These are phyloP conservation scores for Calonectria pauciramosa DNA, from an alignment of 2,329 filamentous ascomycete species.

Conservation along the genomic window DNA sequence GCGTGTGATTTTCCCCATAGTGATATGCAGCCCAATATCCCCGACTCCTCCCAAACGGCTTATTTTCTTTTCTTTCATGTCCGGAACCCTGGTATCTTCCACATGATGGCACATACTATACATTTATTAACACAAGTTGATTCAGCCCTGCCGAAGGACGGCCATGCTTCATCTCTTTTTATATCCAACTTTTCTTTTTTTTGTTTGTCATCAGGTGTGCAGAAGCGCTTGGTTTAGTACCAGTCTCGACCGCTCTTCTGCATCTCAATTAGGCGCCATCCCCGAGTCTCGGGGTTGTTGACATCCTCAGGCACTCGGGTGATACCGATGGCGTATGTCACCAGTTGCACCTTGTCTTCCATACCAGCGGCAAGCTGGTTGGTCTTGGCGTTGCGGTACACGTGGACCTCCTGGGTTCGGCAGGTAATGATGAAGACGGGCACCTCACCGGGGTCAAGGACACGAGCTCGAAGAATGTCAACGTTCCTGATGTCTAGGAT, in stretches of 20 bases:
- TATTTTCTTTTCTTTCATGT: slow-evolving; percentile 39
- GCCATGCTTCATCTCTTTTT: slow-evolving; percentile 37
- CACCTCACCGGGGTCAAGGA: slow-evolving; percentile 87
- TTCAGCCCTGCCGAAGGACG: slow-evolving; percentile 23
- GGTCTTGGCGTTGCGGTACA: slow-evolving; percentile 93
- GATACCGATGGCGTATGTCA: slow-evolving; percentile 97
- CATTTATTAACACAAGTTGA: slow-evolving; percentile 50
- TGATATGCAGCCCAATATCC: slow-evolving; percentile 43
- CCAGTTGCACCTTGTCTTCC: slow-evolving; percentile 98
- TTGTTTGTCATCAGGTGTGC: slow-evolving; percentile 41
- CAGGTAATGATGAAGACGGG: slow-evolving; percentile 98
- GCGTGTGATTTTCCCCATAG: slow-evolving; percentile 44
- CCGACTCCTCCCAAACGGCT: slow-evolving; percentile 35
- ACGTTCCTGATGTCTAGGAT: slow-evolving; percentile 97
- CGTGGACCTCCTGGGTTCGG: slow-evolving; percentile 96
- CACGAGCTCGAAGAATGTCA: slow-evolving; percentile 84
- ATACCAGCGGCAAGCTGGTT: slow-evolving; percentile 93
- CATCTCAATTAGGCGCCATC: slow-evolving; percentile 97
- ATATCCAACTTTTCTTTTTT: slow-evolving; percentile 39
- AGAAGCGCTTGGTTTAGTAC: slow-evolving; percentile 57
- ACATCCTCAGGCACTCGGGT: slow-evolving; percentile 95
- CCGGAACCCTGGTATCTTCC: slow-evolving; percentile 42
- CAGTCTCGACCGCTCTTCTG: slow-evolving; percentile 98
- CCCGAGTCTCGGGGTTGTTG: slow-evolving; percentile 94
- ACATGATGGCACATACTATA: slow-evolving; percentile 50